Evolutionary conservation across 805 yeast genomes (phyloP).

Genomic region (Sporopachydermia lactativora): DNA sequence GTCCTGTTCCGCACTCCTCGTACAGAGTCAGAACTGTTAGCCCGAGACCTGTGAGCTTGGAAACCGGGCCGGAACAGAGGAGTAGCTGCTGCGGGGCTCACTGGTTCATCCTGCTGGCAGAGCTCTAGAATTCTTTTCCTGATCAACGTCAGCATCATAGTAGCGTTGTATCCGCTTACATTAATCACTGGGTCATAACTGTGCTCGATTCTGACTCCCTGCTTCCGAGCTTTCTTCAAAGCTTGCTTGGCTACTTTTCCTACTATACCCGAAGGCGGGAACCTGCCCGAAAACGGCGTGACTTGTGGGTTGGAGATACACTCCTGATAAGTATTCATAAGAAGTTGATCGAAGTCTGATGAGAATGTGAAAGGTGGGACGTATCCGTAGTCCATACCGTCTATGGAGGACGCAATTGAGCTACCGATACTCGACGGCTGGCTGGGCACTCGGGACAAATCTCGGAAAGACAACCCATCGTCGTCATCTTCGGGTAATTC

Average conservation of each 20-base stretch:
- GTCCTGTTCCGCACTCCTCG: not conserved
- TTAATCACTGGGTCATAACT: not conserved
- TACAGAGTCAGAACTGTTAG: not conserved
- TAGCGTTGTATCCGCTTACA: not conserved
- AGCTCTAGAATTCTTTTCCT: slow-evolving; percentile 18
- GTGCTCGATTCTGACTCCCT: slow-evolving; percentile 6
- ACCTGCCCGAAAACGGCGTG: slow-evolving; percentile 2
- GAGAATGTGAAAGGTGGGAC: slow-evolving; percentile 8
- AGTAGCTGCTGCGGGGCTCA: not conserved
- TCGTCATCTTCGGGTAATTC: not conserved
- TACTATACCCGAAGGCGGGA: slow-evolving; percentile 3
- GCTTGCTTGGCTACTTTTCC: slow-evolving; percentile 3
- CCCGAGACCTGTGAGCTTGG: not conserved
- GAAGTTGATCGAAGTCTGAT: slow-evolving; percentile 4
- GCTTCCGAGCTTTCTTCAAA: slow-evolving; percentile 12
- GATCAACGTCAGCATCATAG: slow-evolving; percentile 5
- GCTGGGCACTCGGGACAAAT: not conserved
- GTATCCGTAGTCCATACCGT: not conserved
- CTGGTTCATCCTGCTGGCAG: slow-evolving; percentile 9
- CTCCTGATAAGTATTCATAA: not conserved
- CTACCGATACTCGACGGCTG: not conserved
- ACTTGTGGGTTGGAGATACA: slow-evolving; percentile 2
- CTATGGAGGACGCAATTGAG: not conserved
- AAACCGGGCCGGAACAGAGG: not conserved
- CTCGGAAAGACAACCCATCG: not conserved